Base-by-base conservation (phyloP, 164 flowering plant species). In the Euptelea pleiosperma region DNA sequence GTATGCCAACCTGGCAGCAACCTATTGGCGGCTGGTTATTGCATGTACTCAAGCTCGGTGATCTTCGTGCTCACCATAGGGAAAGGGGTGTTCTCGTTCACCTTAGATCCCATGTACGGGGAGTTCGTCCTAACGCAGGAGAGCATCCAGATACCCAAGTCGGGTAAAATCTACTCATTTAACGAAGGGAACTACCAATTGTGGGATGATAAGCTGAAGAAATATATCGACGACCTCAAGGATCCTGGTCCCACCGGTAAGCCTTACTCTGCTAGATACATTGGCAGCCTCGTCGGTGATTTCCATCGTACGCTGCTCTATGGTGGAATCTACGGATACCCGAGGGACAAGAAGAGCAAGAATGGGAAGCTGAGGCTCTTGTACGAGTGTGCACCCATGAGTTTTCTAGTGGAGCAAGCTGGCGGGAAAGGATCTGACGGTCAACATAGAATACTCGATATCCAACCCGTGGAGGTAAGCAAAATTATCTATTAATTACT, bases 371-470 rank as follows among this genome's bases (percentile, higher is more conserved):
- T 89, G 47, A 85, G 98, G 75, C 80, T 91, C 6, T 63, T 86
- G 84, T 89, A 89, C 55, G 94, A 86, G 63, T 86, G 94, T 55
- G 94, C 96, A 31, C 98, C 96, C 0, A 91, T 91, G 96, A 88
- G 92, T 76, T 91, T 68, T 55, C 62, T 88, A 5, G 86, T 74
- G 14, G 92, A 88, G 64, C 96, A 88, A 71, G 92, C 92, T 14
- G 96, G 90, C 2, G 96, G 92, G 8, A 84, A 84, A 70, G 96
- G 82, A 33, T 76, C 90, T 2, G 85, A 83, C 66, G 96, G 92
- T 22, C 77, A 70, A 19, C 74, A 71, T 4, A 82, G 96, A 69
- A 44, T 88, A 55, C 88, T 88, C 21, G 96, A 88, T 57, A 83
- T 85, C 35, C 28, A 60, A 66, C 96, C 96, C 3, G 52, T 41